Conservation (phyloP, 345 rosid genomes). For the Gossypium sturtianum region DNA sequence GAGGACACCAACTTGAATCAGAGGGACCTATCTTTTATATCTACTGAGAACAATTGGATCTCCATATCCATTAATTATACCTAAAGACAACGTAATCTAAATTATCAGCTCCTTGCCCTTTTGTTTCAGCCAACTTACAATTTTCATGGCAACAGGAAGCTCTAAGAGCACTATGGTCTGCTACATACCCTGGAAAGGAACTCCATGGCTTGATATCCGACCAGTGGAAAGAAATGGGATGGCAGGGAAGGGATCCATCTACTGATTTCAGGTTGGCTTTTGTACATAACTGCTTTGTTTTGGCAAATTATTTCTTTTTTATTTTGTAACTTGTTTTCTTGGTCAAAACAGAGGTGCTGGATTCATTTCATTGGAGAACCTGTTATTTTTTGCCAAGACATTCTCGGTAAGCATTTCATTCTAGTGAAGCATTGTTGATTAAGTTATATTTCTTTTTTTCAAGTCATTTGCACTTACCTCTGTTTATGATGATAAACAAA, state of each 20-base stretch:
- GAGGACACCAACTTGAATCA: too few species aligned
- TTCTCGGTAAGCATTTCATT: slow-evolving; percentile 47
- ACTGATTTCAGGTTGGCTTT: slow-evolving; percentile 76
- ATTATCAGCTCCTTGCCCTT: background rate
- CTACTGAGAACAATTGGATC: background rate
- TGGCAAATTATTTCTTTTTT: background rate
- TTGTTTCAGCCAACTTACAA: slow-evolving; percentile 2
- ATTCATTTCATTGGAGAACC: slow-evolving; percentile 85
- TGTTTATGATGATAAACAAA: background rate
- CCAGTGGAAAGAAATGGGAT: slow-evolving; percentile 98
- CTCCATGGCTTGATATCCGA: slow-evolving; percentile 74
- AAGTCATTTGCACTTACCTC: background rate
- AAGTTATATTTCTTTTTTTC: background rate
- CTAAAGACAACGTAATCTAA: background rate
- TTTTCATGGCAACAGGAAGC: slow-evolving; percentile 43
- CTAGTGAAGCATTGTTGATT: background rate
- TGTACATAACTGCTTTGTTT: background rate
- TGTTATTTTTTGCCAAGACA: slow-evolving; percentile 85
- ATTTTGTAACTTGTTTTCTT: background rate
- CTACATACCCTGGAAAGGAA: slow-evolving; percentile 65
- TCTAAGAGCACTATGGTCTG: slow-evolving; percentile 77
- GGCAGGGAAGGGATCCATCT: slow-evolving; percentile 97
- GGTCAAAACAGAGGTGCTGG: slow-evolving; percentile 75
- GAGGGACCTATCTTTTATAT: background rate
- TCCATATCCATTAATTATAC: background rate